phyloP scores from a whole-genome alignment of 129 eudicot species.

The Pseudognaphalium luteoalbum region DNA sequence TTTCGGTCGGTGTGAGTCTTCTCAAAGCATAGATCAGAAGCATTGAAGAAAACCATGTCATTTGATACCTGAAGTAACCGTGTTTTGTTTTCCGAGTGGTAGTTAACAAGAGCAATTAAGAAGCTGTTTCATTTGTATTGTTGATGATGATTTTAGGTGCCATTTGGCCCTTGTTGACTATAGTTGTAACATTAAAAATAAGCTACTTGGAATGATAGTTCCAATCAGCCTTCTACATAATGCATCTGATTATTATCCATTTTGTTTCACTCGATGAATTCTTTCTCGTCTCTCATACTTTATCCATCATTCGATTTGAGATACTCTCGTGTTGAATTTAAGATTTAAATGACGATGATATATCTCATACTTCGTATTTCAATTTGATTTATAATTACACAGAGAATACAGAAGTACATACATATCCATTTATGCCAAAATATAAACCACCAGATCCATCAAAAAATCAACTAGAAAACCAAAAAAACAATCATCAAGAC shows the following conservation, averaged over 20 bases:
- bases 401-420: not conserved
- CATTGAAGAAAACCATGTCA: conserved; percentile 4
- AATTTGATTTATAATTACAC: no score
- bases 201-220: conserved; percentile 19
- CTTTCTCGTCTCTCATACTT: not conserved
- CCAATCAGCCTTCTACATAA: not conserved
- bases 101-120: not conserved
- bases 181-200: not conserved
- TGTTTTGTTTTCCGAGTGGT: not conserved
- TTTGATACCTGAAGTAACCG: conserved; percentile 1
- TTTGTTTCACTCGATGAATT: not conserved
- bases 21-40: conserved; percentile 37
- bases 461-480: no score
- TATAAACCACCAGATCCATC: no score
- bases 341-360: no score
- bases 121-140: conserved; percentile 7
- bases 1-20: conserved; percentile 51
- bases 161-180: not conserved
- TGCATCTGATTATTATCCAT: conserved; percentile 3
- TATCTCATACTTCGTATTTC: no score
- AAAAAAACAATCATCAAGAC: not conserved
- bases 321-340: no score
- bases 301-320: not conserved
- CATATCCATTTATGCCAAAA: no score
- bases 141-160: not conserved